Base-by-base conservation (phyloP, 164 flowering plant genomes). In the Cinnamomum chago region DNA sequence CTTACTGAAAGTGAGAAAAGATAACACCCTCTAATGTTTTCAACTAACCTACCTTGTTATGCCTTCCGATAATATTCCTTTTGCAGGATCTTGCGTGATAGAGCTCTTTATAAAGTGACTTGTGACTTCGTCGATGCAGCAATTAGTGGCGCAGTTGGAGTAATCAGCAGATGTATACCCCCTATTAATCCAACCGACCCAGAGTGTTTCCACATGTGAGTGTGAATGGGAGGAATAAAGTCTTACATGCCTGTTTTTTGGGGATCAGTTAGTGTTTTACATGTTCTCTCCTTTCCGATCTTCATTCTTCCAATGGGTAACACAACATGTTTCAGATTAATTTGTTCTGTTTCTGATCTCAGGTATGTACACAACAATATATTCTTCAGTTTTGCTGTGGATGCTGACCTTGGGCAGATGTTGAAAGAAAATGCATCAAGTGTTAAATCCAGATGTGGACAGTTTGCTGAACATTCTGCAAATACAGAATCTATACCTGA, bases 311-410 rank as follows among this genome's bases (percentile, higher is more conserved):
- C 69, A 67, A 13, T 1, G 14, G 67, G 28, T 64, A 2, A 64
- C 28, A 14, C 14, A 64, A 13, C 67, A 23, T 23, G 5, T 64
- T 23, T 64, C 24, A 25, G 28, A 64, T 64, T 9, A 25, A 64
- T 24, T 23, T 24, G 35, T n/a, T 55, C 73, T 25, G 0, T 52
- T 62, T 51, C 73, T 18, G 35, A 14, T 67, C 76, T 58, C 75
- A 96, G 99, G 99, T 96, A 96, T 86, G 97, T 96, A 2, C 99
- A 96, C 90, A 96, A 96, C 87, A 96, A 96, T 80, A 94, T 96
- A 86, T 96, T 96, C 88, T 96, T 94, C 81, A 96, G 99, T 81
- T 96, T 94, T 84, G 98, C 99, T 71, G 93, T 96, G 74, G 99
- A 96, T 86, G 90, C 91, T 22, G 98, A 94, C 77, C 81, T 94